These are phyloP conservation scores for Ustilaginoidea virens DNA, from an alignment of 2,329 filamentous ascomycete species.

Conservation along the genomic window DNA sequence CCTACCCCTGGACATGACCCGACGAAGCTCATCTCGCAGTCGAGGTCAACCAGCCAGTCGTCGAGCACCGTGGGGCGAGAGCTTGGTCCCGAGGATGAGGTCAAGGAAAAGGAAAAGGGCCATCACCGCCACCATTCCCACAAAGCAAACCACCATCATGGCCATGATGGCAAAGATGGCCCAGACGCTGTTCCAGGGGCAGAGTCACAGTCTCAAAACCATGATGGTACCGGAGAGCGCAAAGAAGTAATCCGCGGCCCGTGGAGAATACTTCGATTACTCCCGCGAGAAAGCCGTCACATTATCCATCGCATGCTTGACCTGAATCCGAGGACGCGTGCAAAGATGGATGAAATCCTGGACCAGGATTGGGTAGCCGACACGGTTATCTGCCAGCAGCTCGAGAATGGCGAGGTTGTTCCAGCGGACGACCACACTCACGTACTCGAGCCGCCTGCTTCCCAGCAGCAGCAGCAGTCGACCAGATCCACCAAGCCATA, in stretches of 20 bases:
- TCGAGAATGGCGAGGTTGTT: slow-evolving; percentile 52
- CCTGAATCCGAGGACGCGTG: slow-evolving; percentile 68
- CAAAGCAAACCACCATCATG: slow-evolving; percentile 3
- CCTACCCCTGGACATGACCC: slow-evolving; percentile 61
- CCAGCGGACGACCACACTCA: slow-evolving; percentile 68
- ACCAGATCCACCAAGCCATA: too few relatives aligned
- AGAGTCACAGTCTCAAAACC: slow-evolving; percentile 5
- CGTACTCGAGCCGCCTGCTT: slow-evolving; percentile 58
- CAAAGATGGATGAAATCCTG: slow-evolving; percentile 72
- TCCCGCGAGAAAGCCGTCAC: slow-evolving; percentile 78
- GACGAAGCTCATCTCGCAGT: slow-evolving; percentile 31
- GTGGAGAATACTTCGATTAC: slow-evolving; percentile 72
- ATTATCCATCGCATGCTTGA: slow-evolving; percentile 90
- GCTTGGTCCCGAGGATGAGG: slow-evolving; percentile 19
- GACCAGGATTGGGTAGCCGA: slow-evolving; percentile 82
- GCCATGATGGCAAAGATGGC: slow-evolving; percentile 1
- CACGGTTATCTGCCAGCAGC: slow-evolving; percentile 70
- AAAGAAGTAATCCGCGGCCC: slow-evolving; percentile 81
- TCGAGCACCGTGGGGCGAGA: slow-evolving; percentile 23
- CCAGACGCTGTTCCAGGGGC: slow-evolving; percentile 3
- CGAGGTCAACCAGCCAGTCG: slow-evolving; percentile 28
- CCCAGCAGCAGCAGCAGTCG: slow-evolving; percentile 18
- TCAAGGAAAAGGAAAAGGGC: slow-evolving; percentile 13
- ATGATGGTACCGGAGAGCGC: slow-evolving; percentile 26
- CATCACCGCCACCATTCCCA: slow-evolving; percentile 6